phyloP scores from a whole-genome alignment of 2,329 filamentous ascomycete species.

The Pseudonectria buxi region DNA sequence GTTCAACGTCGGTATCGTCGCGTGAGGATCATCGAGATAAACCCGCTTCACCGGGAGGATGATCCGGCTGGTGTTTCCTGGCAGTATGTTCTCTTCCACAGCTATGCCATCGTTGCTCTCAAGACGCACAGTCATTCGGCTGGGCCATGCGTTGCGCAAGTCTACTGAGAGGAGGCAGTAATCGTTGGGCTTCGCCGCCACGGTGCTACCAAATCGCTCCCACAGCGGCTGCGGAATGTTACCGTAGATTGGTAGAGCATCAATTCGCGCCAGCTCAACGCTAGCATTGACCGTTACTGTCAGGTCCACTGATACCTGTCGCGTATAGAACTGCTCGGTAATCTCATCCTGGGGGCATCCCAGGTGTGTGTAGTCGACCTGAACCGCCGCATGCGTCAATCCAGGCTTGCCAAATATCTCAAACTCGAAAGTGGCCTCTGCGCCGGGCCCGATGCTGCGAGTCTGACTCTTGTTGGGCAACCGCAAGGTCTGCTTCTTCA shows the following conservation, averaged over 20 bases:
- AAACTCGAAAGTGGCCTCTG: constrained; percentile 67
- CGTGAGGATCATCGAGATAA: constrained; percentile 69
- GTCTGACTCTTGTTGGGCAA: constrained; percentile 45
- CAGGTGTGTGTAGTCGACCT: constrained; percentile 82
- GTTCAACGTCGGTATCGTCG: constrained; percentile 72
- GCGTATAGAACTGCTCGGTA: constrained; percentile 70
- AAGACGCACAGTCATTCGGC: constrained; percentile 62
- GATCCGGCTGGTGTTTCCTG: constrained; percentile 65
- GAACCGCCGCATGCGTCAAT: constrained; percentile 69
- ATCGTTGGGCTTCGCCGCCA: constrained; percentile 43
- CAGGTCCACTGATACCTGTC: constrained; percentile 73
- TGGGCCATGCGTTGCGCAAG: constrained; percentile 85
- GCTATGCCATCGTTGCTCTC: constrained; percentile 42
- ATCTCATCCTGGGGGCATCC: constrained; percentile 63
- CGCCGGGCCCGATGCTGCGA: constrained; percentile 59
- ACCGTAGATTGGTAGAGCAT: constrained; percentile 67
- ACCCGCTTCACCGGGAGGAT: constrained; percentile 70
- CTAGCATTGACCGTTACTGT: constrained; percentile 89
- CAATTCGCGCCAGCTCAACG: constrained; percentile 72
- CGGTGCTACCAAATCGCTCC: constrained; percentile 34
- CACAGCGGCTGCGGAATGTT: constrained; percentile 58
- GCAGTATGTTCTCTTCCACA: constrained; percentile 52
- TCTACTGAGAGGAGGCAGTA: constrained; percentile 78
- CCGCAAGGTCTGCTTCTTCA: constrained; percentile 64
- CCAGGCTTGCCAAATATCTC: constrained; percentile 84